Evolutionary conservation across 345 rosid genomes (phyloP).

Genomic region (Bruguiera gymnorhiza): DNA sequence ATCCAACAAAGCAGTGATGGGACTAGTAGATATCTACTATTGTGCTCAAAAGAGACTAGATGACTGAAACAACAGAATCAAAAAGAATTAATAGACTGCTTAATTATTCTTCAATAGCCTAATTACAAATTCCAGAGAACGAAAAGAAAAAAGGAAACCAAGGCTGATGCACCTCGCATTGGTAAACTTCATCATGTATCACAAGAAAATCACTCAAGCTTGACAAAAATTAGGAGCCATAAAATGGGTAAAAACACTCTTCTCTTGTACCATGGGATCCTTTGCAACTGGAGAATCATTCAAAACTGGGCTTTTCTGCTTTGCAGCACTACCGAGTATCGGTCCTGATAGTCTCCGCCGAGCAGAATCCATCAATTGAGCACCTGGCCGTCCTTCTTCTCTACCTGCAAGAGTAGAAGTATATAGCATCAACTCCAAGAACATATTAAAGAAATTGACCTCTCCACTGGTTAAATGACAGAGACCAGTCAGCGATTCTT

Average conservation of each 20-base stretch:
- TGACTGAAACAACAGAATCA: no score
- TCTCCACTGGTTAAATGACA: not conserved
- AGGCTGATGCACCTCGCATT: not conserved
- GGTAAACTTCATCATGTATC: not conserved
- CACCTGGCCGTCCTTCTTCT: constrained; percentile 43
- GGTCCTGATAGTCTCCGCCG: constrained; percentile 69
- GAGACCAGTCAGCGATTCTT: not conserved
- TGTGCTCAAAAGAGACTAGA: no score
- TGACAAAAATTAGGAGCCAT: not conserved
- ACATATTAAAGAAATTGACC: not conserved
- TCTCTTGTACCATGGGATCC: constrained; percentile 55
- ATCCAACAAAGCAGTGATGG: no score
- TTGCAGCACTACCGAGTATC: constrained; percentile 49
- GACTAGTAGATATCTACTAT: no score
- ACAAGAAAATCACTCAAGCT: not conserved
- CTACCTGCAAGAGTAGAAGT: constrained; percentile 27
- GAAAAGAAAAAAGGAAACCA: no score
- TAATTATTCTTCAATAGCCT: no score
- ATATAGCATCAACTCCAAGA: not conserved
- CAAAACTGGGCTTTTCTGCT: constrained; percentile 61
- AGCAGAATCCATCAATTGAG: constrained; percentile 64
- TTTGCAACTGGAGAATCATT: constrained; percentile 47
- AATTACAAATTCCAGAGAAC: no score
- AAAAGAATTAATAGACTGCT: no score
- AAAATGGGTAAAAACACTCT: not conserved